These are phyloP conservation scores for Chlorella vulgaris DNA, from an alignment of 139 green algal genomes.

Conservation along the genomic window DNA sequence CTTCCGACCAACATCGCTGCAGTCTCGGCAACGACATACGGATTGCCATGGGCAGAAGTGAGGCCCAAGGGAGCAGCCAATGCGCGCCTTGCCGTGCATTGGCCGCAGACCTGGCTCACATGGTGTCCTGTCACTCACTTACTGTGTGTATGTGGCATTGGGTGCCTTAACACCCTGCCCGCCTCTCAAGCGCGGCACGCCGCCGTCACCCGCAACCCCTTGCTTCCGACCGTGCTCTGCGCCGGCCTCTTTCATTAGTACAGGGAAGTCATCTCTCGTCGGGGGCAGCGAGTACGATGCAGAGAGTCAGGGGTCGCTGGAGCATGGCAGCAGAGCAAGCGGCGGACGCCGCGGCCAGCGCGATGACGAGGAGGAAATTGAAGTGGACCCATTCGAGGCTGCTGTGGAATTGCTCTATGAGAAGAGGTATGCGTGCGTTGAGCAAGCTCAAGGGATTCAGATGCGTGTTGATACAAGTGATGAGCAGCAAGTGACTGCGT, in stretches of 20 bases:
- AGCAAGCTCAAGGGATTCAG: neutral
- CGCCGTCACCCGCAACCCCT: no score
- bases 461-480: no score
- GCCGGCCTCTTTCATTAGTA: neutral
- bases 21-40: no score
- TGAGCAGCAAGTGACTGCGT: neutral
- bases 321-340: conserved; percentile 1
- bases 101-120: no score
- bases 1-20: no score
- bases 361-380: neutral
- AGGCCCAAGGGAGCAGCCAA: no score
- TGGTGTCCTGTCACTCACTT: no score
- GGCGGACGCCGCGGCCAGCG: neutral
- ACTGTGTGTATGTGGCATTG: no score
- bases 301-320: conserved; percentile 8
- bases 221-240: neutral
- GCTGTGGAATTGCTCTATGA: conserved; percentile 59
- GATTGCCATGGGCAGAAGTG: no score
- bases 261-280: conserved; percentile 12
- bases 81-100: no score
- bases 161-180: no score
- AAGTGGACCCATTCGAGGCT: conserved; percentile 37
- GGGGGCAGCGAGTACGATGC: conserved; percentile 8
- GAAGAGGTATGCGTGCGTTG: conserved; percentile 41
- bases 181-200: no score